Evolutionary conservation across 768 basidiomycete species (phyloP), one percentile per base, ranked within the genome.

Genomic region (Mrakia frigida): DNA sequence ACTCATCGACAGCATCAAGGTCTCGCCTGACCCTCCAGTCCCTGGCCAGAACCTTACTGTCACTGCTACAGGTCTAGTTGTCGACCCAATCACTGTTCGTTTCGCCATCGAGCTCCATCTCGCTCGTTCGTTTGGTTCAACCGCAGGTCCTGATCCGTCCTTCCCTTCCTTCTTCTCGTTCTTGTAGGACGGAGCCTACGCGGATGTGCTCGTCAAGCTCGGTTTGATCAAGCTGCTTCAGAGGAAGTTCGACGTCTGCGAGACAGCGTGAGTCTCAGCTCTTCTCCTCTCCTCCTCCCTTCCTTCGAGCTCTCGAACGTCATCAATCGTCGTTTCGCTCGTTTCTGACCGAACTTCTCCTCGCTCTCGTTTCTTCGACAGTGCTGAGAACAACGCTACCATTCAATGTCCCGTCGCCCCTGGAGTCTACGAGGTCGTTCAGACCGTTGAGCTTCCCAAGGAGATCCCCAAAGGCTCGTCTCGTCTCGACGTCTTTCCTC

Each of bases 11-110:
- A 90, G 88, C n/a, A 90, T 98, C 75, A 74, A 81, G 3, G 85
- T 98, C 53, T 87, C 84, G 23, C 97, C 97, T 0, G 93, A 98
- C 81, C 95, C 96, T 43, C 97, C 97, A 1, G 82, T 88, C 80
- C 92, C 94, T 6, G 97, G 97, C 6, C 80, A 92, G 81, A 87
- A 93, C 79, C 84, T 99, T 80, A 95, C 93, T n/a, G 90, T 99
- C 78, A 90, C 84, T 6, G 95, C 91, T 25, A 85, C 85, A 9
- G 96, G 89, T 4, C 81, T 80, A 3, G 91, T 90, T 2, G 79
- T 82, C 10, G 83, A 89, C 74, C 82, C 80, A 7, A 89, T 98
- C 78, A 86, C 91, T 85, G 95, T 95, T 77, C 39, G 85, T 79
- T 28, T 37, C n/a, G 7, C n/a, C 61, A 33, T 37, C 35, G 61